These are phyloP conservation scores for Auricularia sp. DNA, from an alignment of 768 basidiomycete species.

Conservation along the genomic window DNA sequence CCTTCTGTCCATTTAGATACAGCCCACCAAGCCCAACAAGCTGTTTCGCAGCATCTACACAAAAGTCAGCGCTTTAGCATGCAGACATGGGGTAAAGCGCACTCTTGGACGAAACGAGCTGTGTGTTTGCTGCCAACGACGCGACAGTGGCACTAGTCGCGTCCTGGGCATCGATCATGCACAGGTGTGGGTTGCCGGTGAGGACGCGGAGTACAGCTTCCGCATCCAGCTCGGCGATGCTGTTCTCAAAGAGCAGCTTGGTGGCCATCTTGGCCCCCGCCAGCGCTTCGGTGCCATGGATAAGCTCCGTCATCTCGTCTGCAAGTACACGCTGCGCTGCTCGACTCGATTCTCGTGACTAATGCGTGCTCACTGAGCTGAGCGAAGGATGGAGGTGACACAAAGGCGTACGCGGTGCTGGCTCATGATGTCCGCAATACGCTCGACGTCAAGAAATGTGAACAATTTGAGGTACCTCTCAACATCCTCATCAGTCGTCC, in stretches of 20 bases:
- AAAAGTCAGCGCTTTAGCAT: neutral
- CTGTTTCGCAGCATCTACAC: conserved; percentile 53
- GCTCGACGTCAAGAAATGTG: conserved; percentile 55
- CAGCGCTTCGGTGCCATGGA: conserved; percentile 45
- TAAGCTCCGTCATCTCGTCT: conserved; percentile 47
- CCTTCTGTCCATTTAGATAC: conserved; percentile 55
- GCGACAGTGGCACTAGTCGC: conserved; percentile 43
- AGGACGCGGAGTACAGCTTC: conserved; percentile 54
- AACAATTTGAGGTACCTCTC: conserved; percentile 73
- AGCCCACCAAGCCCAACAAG: conserved; percentile 58
- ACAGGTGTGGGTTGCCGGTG: conserved; percentile 52
- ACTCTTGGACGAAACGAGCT: conserved; percentile 58
- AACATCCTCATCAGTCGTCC: conserved; percentile 71
- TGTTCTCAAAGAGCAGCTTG: conserved; percentile 32
- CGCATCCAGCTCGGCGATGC: conserved; percentile 36
- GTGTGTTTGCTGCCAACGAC: conserved; percentile 51
- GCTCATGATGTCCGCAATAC: conserved; percentile 47
- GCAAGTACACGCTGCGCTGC: conserved; percentile 44
- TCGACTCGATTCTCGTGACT: conserved; percentile 28
- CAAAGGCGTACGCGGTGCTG: conserved; percentile 44
- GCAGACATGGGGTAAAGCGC: conserved; percentile 18
- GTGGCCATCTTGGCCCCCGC: conserved; percentile 36
- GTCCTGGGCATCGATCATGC: conserved; percentile 31
- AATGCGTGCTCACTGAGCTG: neutral
- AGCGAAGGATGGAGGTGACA: conserved; percentile 1